Percentiles rank a stretch among this genome's conserved stretches.
These are phyloP conservation scores for Camellia oleifera DNA, from an alignment of 179 eudicot species.

Conservation along the genomic window DNA sequence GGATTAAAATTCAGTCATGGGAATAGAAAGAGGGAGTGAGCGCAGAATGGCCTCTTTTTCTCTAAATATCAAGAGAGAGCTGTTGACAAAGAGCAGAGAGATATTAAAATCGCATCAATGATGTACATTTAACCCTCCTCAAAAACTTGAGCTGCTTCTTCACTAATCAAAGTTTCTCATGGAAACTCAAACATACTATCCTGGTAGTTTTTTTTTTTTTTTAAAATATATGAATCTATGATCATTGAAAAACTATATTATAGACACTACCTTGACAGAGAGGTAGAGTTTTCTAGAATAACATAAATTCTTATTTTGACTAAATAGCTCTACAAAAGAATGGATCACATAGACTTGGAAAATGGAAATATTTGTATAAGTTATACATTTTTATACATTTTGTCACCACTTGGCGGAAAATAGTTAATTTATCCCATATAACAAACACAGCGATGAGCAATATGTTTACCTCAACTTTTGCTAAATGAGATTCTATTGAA, in stretches of 20 bases:
- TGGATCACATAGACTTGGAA: too few species aligned
- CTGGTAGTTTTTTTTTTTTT: too few species aligned
- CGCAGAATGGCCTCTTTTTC: neutral
- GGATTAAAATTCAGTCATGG: conserved; percentile 3
- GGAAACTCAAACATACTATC: conserved; percentile 2
- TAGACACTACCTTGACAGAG: neutral
- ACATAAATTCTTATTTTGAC: neutral
- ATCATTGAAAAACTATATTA: neutral
- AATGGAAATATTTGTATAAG: too few species aligned
- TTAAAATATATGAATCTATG: neutral
- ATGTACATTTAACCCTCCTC: neutral
- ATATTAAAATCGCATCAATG: neutral
- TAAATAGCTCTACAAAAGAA: too few species aligned
- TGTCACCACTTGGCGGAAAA: too few species aligned
- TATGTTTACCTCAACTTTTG: conserved; percentile 53
- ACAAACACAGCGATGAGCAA: neutral
- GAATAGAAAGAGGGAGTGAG: neutral
- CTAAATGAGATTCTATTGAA: conserved; percentile 62
- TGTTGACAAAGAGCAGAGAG: neutral
- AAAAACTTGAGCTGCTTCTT: neutral
- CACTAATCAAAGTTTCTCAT: neutral
- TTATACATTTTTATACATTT: too few species aligned
- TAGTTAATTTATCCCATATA: neutral
- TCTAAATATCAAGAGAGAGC: neutral
- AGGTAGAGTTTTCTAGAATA: neutral